Base-by-base conservation (phyloP, 345 rosid species). In the Euphorbia lathyris region DNA sequence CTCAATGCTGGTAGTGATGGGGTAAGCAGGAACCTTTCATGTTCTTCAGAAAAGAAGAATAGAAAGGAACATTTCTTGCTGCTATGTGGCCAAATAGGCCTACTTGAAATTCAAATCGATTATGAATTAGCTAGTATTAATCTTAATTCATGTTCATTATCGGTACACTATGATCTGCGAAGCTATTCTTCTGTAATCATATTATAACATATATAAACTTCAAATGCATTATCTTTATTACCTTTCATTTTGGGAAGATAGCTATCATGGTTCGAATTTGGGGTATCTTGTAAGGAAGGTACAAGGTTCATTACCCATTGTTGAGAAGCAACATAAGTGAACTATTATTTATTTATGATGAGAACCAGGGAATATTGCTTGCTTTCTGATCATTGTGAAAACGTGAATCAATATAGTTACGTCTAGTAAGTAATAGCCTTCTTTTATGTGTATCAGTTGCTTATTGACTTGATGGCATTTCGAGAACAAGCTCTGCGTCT, bases 401-500 rank as follows among this genome's bases (percentile, higher is more conserved):
- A 40, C 40, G n/a, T 4, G 42, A 20, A 53, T 51, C 58, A 56
- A 25, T 20, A 17, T 20, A 17, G 66, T 47, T 27, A 25, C 30
- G 50, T 32, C 70, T 67, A 57, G 27, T 48, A 43, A 60, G 23
- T 65, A 69, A 76, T 59, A 3, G n/a, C 19, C 75, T 85, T 82
- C 48, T 65, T 71, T 74, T 83, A 58, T 66, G 73, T 85, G 86
- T 43, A 80, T 61, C 86, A 95, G 99, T 81, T 95, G 83, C 96
- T 95, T 73, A 90, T 88, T 75, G 99, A 92, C 83, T 79, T 95
- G 84, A 90, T 95, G 99, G 91, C 90, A 67, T 95, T 92, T 76
- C 89, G 97, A 65, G 99, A 95, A 77, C 99, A 95, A 84, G 96
- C 99, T 56, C 81, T 95, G 60, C 92, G 97, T 64, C 94, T 92